These are phyloP conservation scores for Cucurbita ficifolia DNA, from an alignment of 306 rosid species.

Conservation along the genomic window DNA sequence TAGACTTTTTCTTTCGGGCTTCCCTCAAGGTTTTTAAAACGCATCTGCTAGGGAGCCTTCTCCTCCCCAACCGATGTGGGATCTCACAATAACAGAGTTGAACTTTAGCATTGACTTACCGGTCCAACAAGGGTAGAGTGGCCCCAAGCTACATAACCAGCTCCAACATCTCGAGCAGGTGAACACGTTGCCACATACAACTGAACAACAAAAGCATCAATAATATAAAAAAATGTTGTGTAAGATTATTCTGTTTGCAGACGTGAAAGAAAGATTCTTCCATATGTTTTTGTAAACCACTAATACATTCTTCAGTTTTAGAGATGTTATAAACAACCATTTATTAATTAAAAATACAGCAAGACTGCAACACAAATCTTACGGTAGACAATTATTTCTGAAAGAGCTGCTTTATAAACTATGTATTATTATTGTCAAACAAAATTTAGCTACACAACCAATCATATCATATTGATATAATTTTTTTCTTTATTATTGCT, in stretches of 20 bases:
- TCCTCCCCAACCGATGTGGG: too few relatives aligned
- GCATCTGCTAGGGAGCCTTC: too few relatives aligned
- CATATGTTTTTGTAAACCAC: background rate
- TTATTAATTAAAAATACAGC: background rate
- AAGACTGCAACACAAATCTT: background rate
- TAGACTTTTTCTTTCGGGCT: too few relatives aligned
- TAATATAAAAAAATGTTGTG: background rate
- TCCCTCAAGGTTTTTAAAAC: too few relatives aligned
- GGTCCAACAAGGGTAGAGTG: conserved; percentile 98
- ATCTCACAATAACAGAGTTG: too few relatives aligned
- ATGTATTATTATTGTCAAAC: background rate
- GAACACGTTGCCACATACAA: conserved; percentile 92
- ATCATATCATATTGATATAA: background rate
- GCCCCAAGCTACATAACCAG: conserved; percentile 95
- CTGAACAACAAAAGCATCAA: conserved; percentile 26
- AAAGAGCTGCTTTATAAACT: background rate
- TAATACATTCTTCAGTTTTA: background rate
- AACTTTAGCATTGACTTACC: conserved; percentile 32
- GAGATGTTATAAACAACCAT: background rate
- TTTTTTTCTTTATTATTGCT: background rate
- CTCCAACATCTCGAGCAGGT: conserved; percentile 78
- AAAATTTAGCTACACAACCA: background rate
- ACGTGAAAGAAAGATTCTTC: background rate
- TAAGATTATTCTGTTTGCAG: background rate
- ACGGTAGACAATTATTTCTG: background rate